These are phyloP conservation scores for Pyrrhoderma lamaoense DNA, from an alignment of 1,284 basidiomycete genomes.

Conservation along the genomic window DNA sequence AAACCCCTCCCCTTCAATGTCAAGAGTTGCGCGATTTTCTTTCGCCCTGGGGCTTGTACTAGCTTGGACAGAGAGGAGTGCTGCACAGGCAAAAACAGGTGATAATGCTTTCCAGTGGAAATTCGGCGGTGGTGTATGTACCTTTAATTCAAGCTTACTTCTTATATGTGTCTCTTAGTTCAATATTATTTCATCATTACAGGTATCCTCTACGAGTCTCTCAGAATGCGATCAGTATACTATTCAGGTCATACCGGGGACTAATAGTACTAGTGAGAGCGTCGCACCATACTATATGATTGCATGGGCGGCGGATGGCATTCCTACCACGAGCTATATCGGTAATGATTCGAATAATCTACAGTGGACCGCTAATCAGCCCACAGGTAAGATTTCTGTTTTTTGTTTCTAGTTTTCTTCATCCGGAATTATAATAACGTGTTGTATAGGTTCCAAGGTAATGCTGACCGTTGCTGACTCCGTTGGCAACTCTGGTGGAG, in stretches of 20 bases:
- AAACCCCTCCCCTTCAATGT: no score
- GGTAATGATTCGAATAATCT: conserved; percentile 34
- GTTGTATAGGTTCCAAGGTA: conserved; percentile 33
- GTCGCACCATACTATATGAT: conserved; percentile 43
- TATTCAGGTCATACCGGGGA: not conserved
- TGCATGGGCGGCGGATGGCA: conserved; percentile 35
- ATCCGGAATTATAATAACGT: not conserved
- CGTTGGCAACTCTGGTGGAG: conserved; percentile 35
- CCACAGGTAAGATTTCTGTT: conserved; percentile 30
- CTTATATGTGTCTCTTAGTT: not conserved
- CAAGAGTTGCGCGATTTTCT: no score
- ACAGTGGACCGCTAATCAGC: conserved; percentile 37
- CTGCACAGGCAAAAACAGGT: not conserved
- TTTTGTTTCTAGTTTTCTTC: not conserved
- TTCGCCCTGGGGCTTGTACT: no score
- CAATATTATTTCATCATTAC: not conserved
- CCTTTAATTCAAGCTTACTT: no score
- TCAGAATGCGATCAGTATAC: conserved; percentile 6
- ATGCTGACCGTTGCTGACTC: conserved; percentile 40
- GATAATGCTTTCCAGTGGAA: not conserved
- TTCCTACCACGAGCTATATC: conserved; percentile 34
- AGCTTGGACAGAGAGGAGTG: no score
- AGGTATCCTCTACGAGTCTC: conserved; percentile 10
- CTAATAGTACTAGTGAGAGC: not conserved
- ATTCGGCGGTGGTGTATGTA: not conserved